Base-by-base conservation (phyloP, 148 eudicot species). In the Vaccinium myrtillus region DNA sequence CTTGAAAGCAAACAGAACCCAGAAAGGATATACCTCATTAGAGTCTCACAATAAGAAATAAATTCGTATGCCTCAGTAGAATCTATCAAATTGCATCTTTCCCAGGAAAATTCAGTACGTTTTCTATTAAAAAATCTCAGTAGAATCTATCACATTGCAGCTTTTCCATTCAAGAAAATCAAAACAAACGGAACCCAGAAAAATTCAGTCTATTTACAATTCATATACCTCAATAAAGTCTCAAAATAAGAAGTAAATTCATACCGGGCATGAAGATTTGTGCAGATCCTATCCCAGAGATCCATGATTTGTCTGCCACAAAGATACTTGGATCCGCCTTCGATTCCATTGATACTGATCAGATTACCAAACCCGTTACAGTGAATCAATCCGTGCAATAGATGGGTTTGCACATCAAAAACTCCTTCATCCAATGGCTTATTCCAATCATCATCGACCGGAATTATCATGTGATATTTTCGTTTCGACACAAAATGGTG, bases 331-430 rank as follows among this genome's bases (percentile, higher is more conserved):
- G 97, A 96, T 54, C 97, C 98, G 0, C 94, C 98, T 87, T 93
- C 98, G 5, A 92, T 88, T 30, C 98, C 98, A 87, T 94, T 94
- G 82, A 96, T 89, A 36, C 92, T 87, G 8, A 94, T 85, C 75
- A 96, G 88, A 82, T 96, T 98, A 6, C 99, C 99, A 69, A 83
- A 96, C 18, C 99, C 99, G 77, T 94, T 96, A 73, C 95, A 91
- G 79, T 94, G 98, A 71, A 96, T 92, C 85, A 96, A 81, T 13
- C 98, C 99, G 46, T 96, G 93, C 88, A 94, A 85, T 61, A 94
- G 92, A 86, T 96, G 99, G 0, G 88, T 91, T 59, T 92, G 94
- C 49, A 59, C 77, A 74, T 92, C 96, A 19, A 92, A 87, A 61
- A 82, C 90, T 13, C 91, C 89, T 15, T 88, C 91, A 59, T 59